Conservation (phyloP, 2,329 filamentous ascomycete species). For the Malbranchea cinnamomea region DNA sequence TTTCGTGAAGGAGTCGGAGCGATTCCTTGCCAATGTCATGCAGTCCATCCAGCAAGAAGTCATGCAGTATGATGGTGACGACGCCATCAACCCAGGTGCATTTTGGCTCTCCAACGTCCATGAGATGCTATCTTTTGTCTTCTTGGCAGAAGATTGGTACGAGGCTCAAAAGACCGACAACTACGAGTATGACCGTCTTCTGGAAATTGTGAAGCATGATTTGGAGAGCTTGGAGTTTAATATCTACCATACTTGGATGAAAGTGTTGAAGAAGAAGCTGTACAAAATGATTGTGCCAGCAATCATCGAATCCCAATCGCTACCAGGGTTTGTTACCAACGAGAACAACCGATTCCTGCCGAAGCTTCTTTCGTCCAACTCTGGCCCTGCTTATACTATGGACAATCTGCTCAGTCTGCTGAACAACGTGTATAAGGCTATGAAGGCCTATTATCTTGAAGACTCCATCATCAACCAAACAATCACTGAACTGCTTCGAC, state of each 20-base stretch:
- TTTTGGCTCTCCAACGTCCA: constrained; percentile 99
- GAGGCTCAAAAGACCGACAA: constrained; percentile 99
- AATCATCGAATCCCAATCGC: constrained; percentile 96
- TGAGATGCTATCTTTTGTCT: constrained; percentile 99
- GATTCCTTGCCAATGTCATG: constrained; percentile 98
- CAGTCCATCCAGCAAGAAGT: constrained; percentile 98
- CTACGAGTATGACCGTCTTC: constrained; percentile 90
- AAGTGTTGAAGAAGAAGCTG: constrained; percentile 96
- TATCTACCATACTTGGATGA: constrained; percentile 99
- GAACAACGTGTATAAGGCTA: constrained; percentile 95
- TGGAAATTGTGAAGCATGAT: constrained; percentile 99
- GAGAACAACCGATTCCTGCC: constrained; percentile 97
- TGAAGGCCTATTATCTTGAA: constrained; percentile 97
- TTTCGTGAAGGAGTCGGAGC: constrained; percentile 97
- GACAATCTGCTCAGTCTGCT: constrained; percentile 90
- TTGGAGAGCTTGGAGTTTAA: constrained; percentile 98
- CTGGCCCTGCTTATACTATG: constrained; percentile 94
- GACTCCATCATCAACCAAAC: constrained; percentile 93
- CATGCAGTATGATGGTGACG: constrained; percentile 96
- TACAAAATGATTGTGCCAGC: constrained; percentile 99
- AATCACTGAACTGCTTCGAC: constrained; percentile 76
- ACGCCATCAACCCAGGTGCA: constrained; percentile 89
- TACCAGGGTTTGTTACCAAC: constrained; percentile 96
- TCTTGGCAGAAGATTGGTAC: constrained; percentile 98
- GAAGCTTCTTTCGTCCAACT: constrained; percentile 85